Evolutionary conservation across 306 rosid species (phyloP).

Genomic region (Myrica gale): DNA sequence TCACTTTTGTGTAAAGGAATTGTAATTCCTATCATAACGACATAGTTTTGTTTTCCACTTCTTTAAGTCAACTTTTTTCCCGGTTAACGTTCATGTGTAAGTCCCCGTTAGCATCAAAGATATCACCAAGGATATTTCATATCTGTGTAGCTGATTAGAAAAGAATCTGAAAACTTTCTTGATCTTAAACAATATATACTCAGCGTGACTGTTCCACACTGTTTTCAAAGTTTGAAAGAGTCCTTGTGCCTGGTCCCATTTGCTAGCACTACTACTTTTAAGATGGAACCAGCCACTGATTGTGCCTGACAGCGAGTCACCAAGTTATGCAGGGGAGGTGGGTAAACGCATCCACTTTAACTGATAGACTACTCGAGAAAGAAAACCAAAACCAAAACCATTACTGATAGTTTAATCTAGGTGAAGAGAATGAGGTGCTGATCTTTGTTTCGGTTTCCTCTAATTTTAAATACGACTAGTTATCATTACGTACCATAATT

Average conservation of each 20-base stretch:
- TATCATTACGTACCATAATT: background rate
- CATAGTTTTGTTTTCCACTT: no score
- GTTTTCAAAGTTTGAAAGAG: background rate
- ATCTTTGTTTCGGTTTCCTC: background rate
- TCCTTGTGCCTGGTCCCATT: background rate
- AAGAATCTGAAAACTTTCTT: no score
- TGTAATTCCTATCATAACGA: no score
- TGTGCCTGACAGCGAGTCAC: background rate
- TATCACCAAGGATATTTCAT: no score
- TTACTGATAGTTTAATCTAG: background rate
- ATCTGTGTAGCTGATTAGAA: no score
- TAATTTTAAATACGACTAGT: no score
- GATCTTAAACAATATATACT: no score
- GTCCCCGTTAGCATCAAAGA: no score
- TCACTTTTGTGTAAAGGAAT: no score
- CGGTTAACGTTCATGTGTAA: no score
- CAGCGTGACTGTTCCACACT: background rate
- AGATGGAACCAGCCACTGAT: background rate
- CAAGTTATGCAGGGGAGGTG: background rate
- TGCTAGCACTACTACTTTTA: background rate
- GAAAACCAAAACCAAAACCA: no score
- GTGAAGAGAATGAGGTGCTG: background rate
- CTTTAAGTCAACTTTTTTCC: no score
- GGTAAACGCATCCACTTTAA: background rate
- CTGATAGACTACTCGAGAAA: background rate